Base-by-base conservation (phyloP, 2,329 filamentous ascomycete genomes). In the Diaporthe destruens region DNA sequence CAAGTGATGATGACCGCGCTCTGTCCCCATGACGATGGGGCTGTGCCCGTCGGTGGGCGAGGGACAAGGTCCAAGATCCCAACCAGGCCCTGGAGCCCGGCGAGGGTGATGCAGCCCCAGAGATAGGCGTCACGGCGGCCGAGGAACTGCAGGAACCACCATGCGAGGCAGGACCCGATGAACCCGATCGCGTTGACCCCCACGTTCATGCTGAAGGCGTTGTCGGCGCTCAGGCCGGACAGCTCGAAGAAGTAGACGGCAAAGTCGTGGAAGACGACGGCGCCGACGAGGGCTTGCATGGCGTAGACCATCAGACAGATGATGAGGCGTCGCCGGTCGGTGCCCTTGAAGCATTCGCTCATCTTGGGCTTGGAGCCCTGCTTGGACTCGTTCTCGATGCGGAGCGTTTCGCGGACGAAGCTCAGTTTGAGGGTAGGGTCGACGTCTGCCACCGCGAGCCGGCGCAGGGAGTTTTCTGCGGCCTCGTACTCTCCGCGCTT, bases 151-250 rank as follows among this genome's bases (percentile, higher is more conserved):
- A 85, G 75, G 2, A 85, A 72, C 18, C 79, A 75, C 84, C 84
- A 86, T 0, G 84, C 83, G 49, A 82, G 76, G 23, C 79, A 77
- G 1, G 84, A 85, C 0, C 84, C 84, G 3, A 84, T 47, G 25
- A 85, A 80, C 4, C 83, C 84, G 3, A 86, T 77, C 0, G 81
- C 83, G 5, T 82, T 81, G 47, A 83, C 79, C 6, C 82, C 84
- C 12, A 85, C 75, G 53, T 81, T 80, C 80, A 85, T 81, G 57
- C 77, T 77, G 77, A 82, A 84, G 1, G 83, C 82, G 59, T 83
- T 74, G 11, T 79, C 76, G 49, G 82, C 81, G 70, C 29, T 39
- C 16, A 76, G 67, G 6, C 74, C 75, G 9, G 75, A 73, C 14
- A 71, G 69, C 69, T 76, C 69, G 57, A 75, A 74, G 72, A 81